A percentile compares a stretch with the other conserved stretches of the same genome.
These are phyloP conservation scores for Hypseocharis bilobata DNA, from an alignment of 441 rosid species.

Conservation along the genomic window DNA sequence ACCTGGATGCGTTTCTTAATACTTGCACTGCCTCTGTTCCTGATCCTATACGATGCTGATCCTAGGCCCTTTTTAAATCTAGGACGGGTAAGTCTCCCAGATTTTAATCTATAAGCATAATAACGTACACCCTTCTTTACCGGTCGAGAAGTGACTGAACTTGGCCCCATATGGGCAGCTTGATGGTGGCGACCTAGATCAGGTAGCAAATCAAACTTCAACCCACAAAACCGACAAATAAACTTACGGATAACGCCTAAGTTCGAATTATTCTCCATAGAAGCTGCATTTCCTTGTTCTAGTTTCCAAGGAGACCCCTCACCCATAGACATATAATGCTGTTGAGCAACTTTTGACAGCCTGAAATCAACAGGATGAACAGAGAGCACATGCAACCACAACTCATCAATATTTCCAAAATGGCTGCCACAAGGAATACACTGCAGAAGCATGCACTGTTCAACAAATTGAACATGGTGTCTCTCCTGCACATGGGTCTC, in stretches of 20 bases:
- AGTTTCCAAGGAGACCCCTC: constrained; percentile 37
- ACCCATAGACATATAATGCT: constrained; percentile 20
- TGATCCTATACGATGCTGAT: constrained; percentile 64
- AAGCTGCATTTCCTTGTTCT: constrained; percentile 31
- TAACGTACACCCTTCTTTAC: constrained; percentile 62
- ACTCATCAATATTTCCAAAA: constrained; percentile 76
- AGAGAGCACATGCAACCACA: constrained; percentile 71
- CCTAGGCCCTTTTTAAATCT: constrained; percentile 76
- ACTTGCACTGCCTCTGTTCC: constrained; percentile 52
- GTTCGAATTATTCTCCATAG: constrained; percentile 38
- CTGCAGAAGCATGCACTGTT: constrained; percentile 90
- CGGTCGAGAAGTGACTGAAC: constrained; percentile 47
- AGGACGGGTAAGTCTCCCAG: constrained; percentile 87
- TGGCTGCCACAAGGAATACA: constrained; percentile 88
- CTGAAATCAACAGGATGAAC: constrained; percentile 56
- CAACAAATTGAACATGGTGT: constrained; percentile 78
- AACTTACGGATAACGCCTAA: constrained; percentile 41
- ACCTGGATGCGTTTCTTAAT: constrained; percentile 70
- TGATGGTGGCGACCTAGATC: constrained; percentile 99
- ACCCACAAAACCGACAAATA: constrained; percentile 78
- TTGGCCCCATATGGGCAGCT: constrained; percentile 86
- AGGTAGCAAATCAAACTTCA: constrained; percentile 81
- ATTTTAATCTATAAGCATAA: constrained; percentile 64
- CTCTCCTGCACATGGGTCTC: constrained; percentile 89
- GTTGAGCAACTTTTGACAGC: constrained; percentile 36